Conservation (phyloP, 2,329 filamentous ascomycete species). For the Xylariales sp. region DNA sequence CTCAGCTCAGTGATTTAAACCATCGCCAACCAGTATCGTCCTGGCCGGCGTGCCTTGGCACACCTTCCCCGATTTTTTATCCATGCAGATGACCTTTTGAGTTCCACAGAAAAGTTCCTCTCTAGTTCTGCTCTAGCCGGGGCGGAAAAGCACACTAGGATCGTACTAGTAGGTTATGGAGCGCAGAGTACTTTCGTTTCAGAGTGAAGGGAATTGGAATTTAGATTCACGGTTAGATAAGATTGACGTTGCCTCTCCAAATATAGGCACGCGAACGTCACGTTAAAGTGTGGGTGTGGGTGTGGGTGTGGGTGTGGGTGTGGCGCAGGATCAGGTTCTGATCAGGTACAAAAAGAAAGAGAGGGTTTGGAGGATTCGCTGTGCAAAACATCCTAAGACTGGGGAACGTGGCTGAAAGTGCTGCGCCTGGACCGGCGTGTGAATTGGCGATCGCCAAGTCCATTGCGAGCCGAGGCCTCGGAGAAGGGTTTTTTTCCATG, state of each 20-base stretch:
- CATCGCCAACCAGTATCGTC: not conserved
- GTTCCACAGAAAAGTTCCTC: slow-evolving; percentile 11
- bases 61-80: not conserved
- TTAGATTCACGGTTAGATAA: slow-evolving; percentile 20
- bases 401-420: slow-evolving; percentile 20
- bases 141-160: not conserved
- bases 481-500: not conserved
- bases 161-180: not conserved
- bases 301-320: slow-evolving; percentile 5
- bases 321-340: slow-evolving; percentile 18
- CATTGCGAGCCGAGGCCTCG: not conserved
- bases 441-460: no score
- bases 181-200: slow-evolving; percentile 19
- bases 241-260: slow-evolving; percentile 19
- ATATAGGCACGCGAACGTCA: slow-evolving; percentile 18
- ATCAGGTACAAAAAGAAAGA: not conserved
- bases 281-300: not conserved
- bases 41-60: not conserved
- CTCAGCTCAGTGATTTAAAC: not conserved
- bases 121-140: no score
- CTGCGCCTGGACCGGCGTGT: slow-evolving; percentile 11
- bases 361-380: slow-evolving; percentile 12
- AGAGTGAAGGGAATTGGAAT: slow-evolving; percentile 16
- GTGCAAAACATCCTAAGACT: not conserved
- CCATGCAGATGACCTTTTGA: not conserved